Percentiles rank a stretch among this genome's conserved stretches.
Evolutionary conservation across 2,329 filamentous ascomycete genomes (phyloP).

Genomic region (Cladophialophora yegresii): DNA sequence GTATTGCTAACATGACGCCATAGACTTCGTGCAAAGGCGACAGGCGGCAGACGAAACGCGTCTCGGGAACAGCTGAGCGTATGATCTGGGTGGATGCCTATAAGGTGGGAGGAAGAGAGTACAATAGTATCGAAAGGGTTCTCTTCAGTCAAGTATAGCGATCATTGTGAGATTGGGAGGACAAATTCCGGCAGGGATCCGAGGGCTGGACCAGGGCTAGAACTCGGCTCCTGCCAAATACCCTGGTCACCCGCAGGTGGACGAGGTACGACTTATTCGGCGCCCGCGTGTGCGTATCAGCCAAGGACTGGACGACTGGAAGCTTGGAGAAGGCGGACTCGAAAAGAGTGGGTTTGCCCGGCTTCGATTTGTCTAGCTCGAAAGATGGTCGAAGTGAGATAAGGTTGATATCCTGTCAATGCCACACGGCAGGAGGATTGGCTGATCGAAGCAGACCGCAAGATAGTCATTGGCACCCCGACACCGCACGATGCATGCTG

Average conservation of each 20-base stretch:
- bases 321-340: neutral
- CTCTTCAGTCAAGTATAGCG: conserved; percentile 8
- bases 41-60: conserved; percentile 4
- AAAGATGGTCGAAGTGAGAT: conserved; percentile 24
- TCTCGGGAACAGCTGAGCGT: neutral
- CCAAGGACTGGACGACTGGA: conserved; percentile 2
- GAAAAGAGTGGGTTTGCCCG: conserved; percentile 17
- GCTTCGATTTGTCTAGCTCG: conserved; percentile 19
- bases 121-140: neutral
- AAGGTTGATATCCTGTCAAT: conserved; percentile 20
- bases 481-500: neutral
- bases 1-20: conserved; percentile 32
- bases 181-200: conserved; percentile 12
- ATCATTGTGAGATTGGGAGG: conserved; percentile 7
- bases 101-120: conserved; percentile 3
- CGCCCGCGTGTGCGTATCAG: conserved; percentile 17
- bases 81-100: neutral
- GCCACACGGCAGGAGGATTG: conserved; percentile 1
- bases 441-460: conserved; percentile 3
- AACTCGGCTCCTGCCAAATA: conserved; percentile 3
- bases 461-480: conserved; percentile 8
- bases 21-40: conserved; percentile 24
- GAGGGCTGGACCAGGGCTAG: conserved; percentile 5
- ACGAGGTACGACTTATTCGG: conserved; percentile 12
- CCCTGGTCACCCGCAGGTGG: neutral